phyloP scores from a whole-genome alignment of 768 basidiomycete genomes.

The Pulveroboletus sp. region DNA sequence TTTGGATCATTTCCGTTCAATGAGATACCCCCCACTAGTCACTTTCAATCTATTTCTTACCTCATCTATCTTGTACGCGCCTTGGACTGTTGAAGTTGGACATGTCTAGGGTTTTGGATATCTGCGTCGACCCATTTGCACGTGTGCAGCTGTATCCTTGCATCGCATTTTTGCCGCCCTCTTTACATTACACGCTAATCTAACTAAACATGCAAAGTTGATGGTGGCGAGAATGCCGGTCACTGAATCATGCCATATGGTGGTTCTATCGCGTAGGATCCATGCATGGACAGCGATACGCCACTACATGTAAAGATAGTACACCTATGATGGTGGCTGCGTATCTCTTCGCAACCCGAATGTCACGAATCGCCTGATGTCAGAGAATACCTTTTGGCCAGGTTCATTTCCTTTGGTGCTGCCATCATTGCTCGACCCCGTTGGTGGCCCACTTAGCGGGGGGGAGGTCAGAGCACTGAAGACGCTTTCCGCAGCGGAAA shows the following conservation, averaged over 20 bases:
- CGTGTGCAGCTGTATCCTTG: no score
- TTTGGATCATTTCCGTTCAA: conserved; percentile 4
- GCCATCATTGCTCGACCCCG: conserved; percentile 51
- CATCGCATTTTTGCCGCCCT: no score
- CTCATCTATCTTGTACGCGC: neutral
- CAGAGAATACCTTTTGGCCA: conserved; percentile 74
- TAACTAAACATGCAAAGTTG: no score
- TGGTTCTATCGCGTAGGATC: neutral
- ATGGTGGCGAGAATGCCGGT: no score
- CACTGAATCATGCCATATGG: no score
- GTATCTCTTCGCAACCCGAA: conserved; percentile 83
- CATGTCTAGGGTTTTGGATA: neutral
- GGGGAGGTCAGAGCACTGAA: conserved; percentile 60
- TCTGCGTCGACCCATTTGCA: conserved; percentile 7
- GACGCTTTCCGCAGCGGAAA: conserved; percentile 47
- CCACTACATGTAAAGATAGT: neutral
- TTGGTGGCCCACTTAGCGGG: conserved; percentile 60
- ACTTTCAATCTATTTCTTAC: neutral
- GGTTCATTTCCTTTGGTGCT: conserved; percentile 41
- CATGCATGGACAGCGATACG: no score
- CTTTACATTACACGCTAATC: no score
- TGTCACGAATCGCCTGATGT: conserved; percentile 83
- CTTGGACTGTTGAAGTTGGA: neutral
- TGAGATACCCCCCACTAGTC: conserved; percentile 16
- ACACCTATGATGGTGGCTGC: conserved; percentile 23